Percentiles rank a stretch among this genome's conserved stretches.
These are phyloP conservation scores for Ganoderma multipileum DNA, from an alignment of 1,284 basidiomycete genomes.

Conservation along the genomic window DNA sequence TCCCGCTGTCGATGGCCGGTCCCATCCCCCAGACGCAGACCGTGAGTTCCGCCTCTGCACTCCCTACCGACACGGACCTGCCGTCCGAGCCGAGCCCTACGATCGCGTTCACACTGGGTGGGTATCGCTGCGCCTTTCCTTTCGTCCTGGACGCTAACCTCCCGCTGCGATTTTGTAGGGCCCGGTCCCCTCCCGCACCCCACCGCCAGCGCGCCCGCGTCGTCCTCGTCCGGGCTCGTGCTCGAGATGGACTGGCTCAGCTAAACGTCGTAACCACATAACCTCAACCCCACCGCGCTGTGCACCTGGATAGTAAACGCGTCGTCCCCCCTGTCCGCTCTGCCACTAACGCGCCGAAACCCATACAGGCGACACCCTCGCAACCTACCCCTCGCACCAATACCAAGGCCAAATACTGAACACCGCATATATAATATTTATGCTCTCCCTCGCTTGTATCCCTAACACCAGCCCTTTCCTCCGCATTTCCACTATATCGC, in stretches of 20 bases:
- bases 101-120: conserved; percentile 15
- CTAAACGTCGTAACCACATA: conserved; percentile 2
- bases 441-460: neutral
- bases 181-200: conserved; percentile 2
- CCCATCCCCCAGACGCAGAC: conserved; percentile 12
- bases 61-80: neutral
- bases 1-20: conserved; percentile 15
- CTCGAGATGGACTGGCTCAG: conserved; percentile 25
- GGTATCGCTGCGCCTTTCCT: neutral
- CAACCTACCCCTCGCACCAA: neutral
- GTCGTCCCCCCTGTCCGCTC: neutral
- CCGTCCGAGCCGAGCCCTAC: neutral
- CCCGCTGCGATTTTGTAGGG: neutral
- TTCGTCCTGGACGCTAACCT: neutral
- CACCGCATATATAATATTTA: neutral
- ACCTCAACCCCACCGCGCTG: neutral
- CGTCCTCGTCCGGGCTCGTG: neutral
- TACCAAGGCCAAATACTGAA: neutral
- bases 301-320: neutral
- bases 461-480: neutral
- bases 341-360: neutral
- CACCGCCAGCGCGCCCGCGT: neutral
- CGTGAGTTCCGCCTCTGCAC: neutral
- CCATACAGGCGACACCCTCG: neutral
- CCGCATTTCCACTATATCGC: neutral